Percentiles rank a stretch among this genome's conserved stretches.
phyloP scores from a whole-genome alignment of 129 eudicot species.

The Arctium minus region DNA sequence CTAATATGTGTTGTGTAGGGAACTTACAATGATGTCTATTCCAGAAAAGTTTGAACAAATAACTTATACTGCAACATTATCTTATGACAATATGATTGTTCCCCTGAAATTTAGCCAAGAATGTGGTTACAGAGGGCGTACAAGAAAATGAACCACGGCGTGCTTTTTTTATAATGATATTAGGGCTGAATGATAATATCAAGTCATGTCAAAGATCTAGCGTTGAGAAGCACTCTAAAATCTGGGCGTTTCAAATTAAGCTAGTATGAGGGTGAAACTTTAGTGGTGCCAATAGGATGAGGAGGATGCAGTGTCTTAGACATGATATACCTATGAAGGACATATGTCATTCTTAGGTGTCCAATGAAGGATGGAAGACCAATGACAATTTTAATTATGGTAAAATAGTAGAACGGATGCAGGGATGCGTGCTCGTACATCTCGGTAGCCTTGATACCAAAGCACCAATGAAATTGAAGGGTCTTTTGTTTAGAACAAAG shows the following conservation, averaged over 20 bases:
- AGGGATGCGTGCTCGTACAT: not conserved
- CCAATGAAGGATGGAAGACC: not conserved
- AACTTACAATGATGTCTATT: not conserved
- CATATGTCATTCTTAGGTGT: not conserved
- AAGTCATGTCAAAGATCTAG: not conserved
- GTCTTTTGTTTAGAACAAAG: not conserved
- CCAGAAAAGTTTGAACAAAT: not conserved
- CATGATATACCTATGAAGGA: not conserved
- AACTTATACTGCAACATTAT: not conserved
- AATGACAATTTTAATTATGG: not conserved
- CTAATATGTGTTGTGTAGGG: not conserved
- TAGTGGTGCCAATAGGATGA: conserved; percentile 2
- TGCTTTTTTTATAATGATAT: not conserved
- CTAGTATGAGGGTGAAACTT: not conserved
- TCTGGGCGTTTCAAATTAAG: not conserved
- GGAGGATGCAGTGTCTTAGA: not conserved
- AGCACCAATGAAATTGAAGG: not conserved
- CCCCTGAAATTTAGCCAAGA: not conserved
- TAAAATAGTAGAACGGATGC: not conserved
- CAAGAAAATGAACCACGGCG: not conserved
- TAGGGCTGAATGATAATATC: not conserved
- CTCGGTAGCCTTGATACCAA: not conserved
- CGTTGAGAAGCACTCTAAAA: not conserved
- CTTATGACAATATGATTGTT: not conserved
- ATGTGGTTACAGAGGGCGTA: not conserved